phyloP scores from a whole-genome alignment of 108 stramenopile genomes.

The Nannochloropsis oceanica region DNA sequence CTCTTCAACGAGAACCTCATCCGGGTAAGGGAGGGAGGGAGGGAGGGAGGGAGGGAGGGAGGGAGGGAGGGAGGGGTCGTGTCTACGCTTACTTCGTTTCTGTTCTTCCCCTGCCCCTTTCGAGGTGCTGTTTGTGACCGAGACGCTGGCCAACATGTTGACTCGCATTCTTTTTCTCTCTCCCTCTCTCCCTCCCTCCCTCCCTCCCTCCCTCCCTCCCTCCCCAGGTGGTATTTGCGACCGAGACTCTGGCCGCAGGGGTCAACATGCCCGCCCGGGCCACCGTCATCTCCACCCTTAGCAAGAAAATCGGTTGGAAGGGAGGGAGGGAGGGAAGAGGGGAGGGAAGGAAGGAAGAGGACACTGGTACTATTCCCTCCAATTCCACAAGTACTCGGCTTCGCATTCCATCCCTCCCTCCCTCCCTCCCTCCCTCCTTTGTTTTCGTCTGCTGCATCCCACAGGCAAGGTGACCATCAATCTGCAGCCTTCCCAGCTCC shows the following conservation, averaged over 20 bases:
- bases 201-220: background rate
- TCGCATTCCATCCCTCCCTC: background rate
- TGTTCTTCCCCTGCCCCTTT: background rate
- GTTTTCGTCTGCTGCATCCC: too few relatives aligned
- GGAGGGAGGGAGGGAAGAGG: constrained; percentile 29
- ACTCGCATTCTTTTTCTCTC: background rate
- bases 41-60: background rate
- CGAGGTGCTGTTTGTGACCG: too few relatives aligned
- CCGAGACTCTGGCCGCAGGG: constrained; percentile 87
- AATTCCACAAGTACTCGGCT: too few relatives aligned
- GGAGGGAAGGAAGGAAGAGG: background rate
- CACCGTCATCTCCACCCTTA: constrained; percentile 67
- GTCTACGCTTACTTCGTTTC: background rate
- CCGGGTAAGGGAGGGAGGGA: constrained; percentile 38
- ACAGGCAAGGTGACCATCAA: constrained; percentile 7
- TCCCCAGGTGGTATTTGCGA: constrained; percentile 63
- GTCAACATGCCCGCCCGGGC: constrained; percentile 69
- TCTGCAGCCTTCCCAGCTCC: constrained; percentile 13
- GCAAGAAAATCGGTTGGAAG: constrained; percentile 45
- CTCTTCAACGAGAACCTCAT: constrained; percentile 60
- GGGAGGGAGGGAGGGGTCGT: background rate
- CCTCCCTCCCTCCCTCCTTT: background rate
- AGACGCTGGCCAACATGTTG: too few relatives aligned
- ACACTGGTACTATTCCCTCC: too few relatives aligned
- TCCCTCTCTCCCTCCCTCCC: background rate